phyloP scores from a whole-genome alignment of 805 yeast species.

The Millerozyma acaciae region DNA sequence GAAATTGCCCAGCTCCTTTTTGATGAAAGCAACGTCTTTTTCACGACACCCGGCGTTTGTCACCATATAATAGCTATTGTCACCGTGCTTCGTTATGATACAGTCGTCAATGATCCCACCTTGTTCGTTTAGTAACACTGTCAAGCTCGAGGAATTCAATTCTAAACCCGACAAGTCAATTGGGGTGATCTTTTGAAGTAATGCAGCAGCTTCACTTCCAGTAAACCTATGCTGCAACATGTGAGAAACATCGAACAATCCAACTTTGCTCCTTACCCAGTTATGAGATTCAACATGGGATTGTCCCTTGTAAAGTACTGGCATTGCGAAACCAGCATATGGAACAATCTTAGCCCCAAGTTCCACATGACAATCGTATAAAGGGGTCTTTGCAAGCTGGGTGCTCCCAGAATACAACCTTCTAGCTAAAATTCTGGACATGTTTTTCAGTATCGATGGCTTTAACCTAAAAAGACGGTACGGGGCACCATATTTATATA shows the following conservation, averaged over 20 bases:
- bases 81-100: constrained; percentile 81
- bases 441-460: no score
- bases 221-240: constrained; percentile 85
- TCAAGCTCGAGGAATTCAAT: constrained; percentile 63
- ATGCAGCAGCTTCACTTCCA: constrained; percentile 64
- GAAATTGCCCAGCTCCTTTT: constrained; percentile 43
- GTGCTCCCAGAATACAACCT: constrained; percentile 25
- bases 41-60: constrained; percentile 95
- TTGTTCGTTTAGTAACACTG: constrained; percentile 66
- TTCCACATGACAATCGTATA: constrained; percentile 72
- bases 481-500: no score
- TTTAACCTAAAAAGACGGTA: no score
- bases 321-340: constrained; percentile 96
- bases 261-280: constrained; percentile 88
- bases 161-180: constrained; percentile 63
- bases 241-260: constrained; percentile 94
- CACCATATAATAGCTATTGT: constrained; percentile 76
- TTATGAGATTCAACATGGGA: constrained; percentile 88
- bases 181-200: constrained; percentile 84
- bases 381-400: constrained; percentile 61
- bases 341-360: constrained; percentile 90
- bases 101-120: constrained; percentile 93
- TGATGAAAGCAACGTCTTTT: constrained; percentile 67
- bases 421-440: constrained; percentile 3
- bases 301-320: constrained; percentile 81